Evolutionary conservation across 2,329 filamentous ascomycete species (phyloP).

Genomic region (Sclerotinia spermophila): DNA sequence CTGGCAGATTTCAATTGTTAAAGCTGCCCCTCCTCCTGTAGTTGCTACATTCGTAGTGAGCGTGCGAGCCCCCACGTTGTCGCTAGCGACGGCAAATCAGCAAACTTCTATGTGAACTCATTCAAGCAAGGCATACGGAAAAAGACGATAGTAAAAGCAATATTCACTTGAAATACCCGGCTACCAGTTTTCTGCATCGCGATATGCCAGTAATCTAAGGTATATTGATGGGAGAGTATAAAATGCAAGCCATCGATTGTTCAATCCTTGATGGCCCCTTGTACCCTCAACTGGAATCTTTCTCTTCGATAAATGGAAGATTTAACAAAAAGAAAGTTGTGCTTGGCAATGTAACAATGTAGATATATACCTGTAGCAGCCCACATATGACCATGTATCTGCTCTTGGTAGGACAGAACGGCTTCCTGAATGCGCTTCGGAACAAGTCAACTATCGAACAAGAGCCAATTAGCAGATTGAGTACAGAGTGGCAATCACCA

Average conservation of each 20-base stretch:
- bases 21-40: conserved; percentile 20
- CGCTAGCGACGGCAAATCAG: conserved; percentile 11
- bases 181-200: not conserved
- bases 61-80: conserved; percentile 10
- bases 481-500: not conserved
- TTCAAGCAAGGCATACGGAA: not conserved
- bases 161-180: not conserved
- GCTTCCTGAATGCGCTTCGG: conserved; percentile 7
- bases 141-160: not conserved
- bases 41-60: conserved; percentile 20
- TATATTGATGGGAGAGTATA: not conserved
- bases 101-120: not conserved
- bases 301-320: not conserved
- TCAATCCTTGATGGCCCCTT: not conserved
- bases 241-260: not conserved
- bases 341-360: conserved; percentile 15
- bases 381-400: conserved; percentile 19
- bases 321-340: not conserved
- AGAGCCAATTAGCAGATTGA: conserved; percentile 5
- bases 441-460: conserved; percentile 15
- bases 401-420: conserved; percentile 9
- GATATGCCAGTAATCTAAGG: not conserved
- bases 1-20: conserved; percentile 30
- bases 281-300: not conserved
- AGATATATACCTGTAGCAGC: conserved; percentile 17